Percentiles rank a stretch among this genome's conserved stretches.
phyloP scores from a whole-genome alignment of 169 alveolate genomes.

The Plasmodium vivax region DNA sequence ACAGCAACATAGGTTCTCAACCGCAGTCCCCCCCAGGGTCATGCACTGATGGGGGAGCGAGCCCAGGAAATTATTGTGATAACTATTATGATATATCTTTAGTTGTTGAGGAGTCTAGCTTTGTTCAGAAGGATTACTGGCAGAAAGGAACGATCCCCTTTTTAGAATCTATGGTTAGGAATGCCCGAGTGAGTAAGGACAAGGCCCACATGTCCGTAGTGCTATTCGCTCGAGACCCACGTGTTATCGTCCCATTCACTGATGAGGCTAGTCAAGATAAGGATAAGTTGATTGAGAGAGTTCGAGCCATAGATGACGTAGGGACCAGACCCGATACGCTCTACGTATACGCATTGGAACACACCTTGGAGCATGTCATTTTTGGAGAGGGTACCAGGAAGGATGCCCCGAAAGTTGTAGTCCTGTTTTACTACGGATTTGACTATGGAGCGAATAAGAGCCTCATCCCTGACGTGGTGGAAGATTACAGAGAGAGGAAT shows the following conservation, averaged over 20 bases:
- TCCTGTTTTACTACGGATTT: slow-evolving; percentile 64
- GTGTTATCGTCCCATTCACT: slow-evolving; percentile 58
- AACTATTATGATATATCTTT: slow-evolving; percentile 63
- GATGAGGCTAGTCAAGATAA: slow-evolving; percentile 69
- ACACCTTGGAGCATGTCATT: slow-evolving; percentile 53
- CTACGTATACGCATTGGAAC: slow-evolving; percentile 53
- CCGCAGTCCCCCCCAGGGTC: slow-evolving; percentile 4
- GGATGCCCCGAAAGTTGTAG: slow-evolving; percentile 69
- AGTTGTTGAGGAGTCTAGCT: slow-evolving; percentile 55
- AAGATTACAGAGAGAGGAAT: slow-evolving; percentile 32
- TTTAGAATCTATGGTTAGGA: slow-evolving; percentile 68
- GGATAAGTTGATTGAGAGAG: slow-evolving; percentile 41
- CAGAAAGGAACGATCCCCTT: slow-evolving; percentile 60
- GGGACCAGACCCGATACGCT: slow-evolving; percentile 13
- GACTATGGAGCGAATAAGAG: slow-evolving; percentile 65
- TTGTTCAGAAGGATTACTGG: slow-evolving; percentile 70
- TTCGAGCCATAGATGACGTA: slow-evolving; percentile 32
- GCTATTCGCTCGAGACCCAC: slow-evolving; percentile 18
- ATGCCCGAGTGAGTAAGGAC: slow-evolving; percentile 56
- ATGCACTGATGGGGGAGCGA: not conserved
- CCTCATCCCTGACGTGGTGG: slow-evolving; percentile 60
- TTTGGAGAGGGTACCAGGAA: slow-evolving; percentile 59
- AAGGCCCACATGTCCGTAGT: slow-evolving; percentile 67
- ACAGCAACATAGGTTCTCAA: not conserved
- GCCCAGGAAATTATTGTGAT: slow-evolving; percentile 40